These are phyloP conservation scores for Groenewaldozyma tartarivorans DNA, from an alignment of 805 yeast species.

Conservation along the genomic window DNA sequence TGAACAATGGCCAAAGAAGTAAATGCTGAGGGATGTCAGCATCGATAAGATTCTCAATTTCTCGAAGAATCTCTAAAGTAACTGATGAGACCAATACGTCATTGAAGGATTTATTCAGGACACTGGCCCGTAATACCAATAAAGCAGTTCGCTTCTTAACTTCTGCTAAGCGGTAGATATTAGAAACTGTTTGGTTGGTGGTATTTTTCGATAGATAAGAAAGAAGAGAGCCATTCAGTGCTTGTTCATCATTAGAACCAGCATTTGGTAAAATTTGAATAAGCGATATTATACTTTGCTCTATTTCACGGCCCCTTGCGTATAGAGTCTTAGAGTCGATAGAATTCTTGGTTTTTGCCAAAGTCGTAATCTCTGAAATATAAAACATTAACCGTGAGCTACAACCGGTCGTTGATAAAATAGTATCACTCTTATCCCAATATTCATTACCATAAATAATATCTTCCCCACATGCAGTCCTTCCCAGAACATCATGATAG, in stretches of 20 bases:
- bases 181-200: too few relatives aligned
- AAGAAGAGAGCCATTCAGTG: too few relatives aligned
- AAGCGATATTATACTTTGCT: too few relatives aligned
- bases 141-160: neutral
- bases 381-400: conserved; percentile 1
- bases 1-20: conserved; percentile 1
- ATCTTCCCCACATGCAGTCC: conserved; percentile 1
- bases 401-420: neutral
- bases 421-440: neutral
- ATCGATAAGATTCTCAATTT: neutral
- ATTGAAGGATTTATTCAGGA: neutral
- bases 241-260: neutral
- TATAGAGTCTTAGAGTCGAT: neutral
- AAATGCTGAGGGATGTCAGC: neutral
- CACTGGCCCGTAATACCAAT: neutral
- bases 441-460: neutral
- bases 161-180: too few relatives aligned
- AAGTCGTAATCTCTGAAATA: neutral
- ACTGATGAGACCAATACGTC: neutral
- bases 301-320: neutral
- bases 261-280: too few relatives aligned
- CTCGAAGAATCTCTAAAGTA: neutral
- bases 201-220: too few relatives aligned
- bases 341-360: neutral
- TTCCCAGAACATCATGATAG: conserved; percentile 1